Evolutionary conservation across 2,329 filamentous ascomycete species (phyloP).

Genomic region (Fusarium humuli): DNA sequence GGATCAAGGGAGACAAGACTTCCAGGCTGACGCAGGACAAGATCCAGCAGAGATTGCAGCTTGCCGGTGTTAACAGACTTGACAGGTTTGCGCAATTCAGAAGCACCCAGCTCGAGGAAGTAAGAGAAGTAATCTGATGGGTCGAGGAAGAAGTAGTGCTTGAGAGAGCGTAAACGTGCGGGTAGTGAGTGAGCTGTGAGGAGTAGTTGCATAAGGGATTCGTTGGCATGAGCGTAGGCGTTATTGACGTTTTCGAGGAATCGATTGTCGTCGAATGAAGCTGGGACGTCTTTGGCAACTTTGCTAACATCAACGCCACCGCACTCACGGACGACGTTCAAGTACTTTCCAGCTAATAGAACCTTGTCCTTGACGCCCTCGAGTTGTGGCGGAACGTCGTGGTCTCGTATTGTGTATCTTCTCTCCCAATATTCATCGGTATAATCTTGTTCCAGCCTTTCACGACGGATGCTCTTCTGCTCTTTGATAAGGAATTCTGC

Average conservation of each 20-base stretch:
- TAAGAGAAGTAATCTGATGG: slow-evolving; percentile 98
- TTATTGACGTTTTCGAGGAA: slow-evolving; percentile 97
- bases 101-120: slow-evolving; percentile 90
- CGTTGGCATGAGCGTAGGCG: slow-evolving; percentile 95
- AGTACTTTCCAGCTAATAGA: slow-evolving; percentile 92
- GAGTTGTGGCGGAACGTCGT: slow-evolving; percentile 91
- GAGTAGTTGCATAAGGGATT: slow-evolving; percentile 88
- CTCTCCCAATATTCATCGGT: slow-evolving; percentile 99
- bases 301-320: slow-evolving; percentile 95
- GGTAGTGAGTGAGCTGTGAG: slow-evolving; percentile 93
- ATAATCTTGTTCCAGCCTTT: slow-evolving; percentile 93
- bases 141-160: slow-evolving; percentile 99
- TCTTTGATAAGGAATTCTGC: slow-evolving; percentile 95
- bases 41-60: slow-evolving; percentile 92
- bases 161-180: slow-evolving; percentile 86
- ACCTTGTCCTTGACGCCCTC: slow-evolving; percentile 94
- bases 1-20: slow-evolving; percentile 94
- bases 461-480: slow-evolving; percentile 92
- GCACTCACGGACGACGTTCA: slow-evolving; percentile 97
- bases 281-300: slow-evolving; percentile 86
- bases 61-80: slow-evolving; percentile 92
- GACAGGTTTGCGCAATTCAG: slow-evolving; percentile 90
- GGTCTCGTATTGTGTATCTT: slow-evolving; percentile 91
- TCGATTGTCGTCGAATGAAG: slow-evolving; percentile 88
- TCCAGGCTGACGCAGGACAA: slow-evolving; percentile 95